Base-by-base conservation (phyloP, 163 green algal species). In the Trebouxia gelatinosa region DNA sequence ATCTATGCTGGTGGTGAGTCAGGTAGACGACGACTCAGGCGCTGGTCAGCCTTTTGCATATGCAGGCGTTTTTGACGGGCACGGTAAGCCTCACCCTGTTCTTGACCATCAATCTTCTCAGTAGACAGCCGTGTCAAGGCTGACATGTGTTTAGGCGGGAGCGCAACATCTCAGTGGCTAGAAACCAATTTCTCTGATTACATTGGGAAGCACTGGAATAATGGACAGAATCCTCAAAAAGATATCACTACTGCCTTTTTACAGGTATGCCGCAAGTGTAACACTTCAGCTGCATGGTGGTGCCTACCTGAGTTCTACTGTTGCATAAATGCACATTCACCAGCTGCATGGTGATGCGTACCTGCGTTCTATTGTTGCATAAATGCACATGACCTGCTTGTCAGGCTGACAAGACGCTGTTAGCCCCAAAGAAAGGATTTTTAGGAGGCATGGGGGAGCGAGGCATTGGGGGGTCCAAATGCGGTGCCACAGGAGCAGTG, bases 391-490 rank as follows among this genome's bases (percentile, higher is more conserved):
- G 48, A n/a, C 16, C 48, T 58, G 48, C 19, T 70, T 70, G 31
- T 5, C 13, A 82, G 75, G 87, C 87, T 13, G 87, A 91, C 77
- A 74, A 77, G 79, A 79, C 67, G 37, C 71, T 89, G 70, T 78
- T 92, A 72, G 34, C 75, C 26, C 77, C 85, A 40, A 91, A 89
- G 65, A 79, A 74, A 38, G 90, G 90, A 23, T 90, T 95, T 37
- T 85, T 92, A 62, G 89, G 89, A 31, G 70, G 59, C 2, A 71
- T 86, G 38, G 93, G 88, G 21, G 94, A 98, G 87, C 89, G 95
- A 32, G 95, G 95, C 40, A 81, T 98, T 38, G 95, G 95, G 31
- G 95, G 95, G 39, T 88, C 83, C 84, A 98, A 97, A 89, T 98
- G 95, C 83, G 95, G 95, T 57, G 82, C 92, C 75, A 98, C 94